Base-by-base conservation (phyloP, 2,329 filamentous ascomycete genomes). In the Fulvia fulva region DNA sequence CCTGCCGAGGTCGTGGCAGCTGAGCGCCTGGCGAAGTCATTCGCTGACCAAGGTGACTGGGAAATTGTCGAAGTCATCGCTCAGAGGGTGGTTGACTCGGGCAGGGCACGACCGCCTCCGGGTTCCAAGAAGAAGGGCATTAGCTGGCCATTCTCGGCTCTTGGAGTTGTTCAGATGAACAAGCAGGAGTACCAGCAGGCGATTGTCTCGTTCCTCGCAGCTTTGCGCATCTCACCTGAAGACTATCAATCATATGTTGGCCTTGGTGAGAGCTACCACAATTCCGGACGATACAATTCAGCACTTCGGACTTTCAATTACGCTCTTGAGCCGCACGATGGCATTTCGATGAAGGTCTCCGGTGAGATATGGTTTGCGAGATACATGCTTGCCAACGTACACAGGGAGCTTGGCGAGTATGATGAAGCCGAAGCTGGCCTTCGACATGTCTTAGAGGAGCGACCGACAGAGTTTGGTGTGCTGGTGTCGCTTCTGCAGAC, bases 241-340 rank as follows among this genome's bases (percentile, higher is more conserved):
- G 91, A 97, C 73, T 97, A 97, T 69, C 89, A 99, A 75, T 96
- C 90, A 0, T 99, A 93, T 85, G 89, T 99, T 23, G 94, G 94
- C 0, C 81, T 99, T 1, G 94, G 93, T n/a, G 94, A 99, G 76
- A 96, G 91, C 70, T 99, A 99, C 70, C 89, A 97, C 71, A 94
- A 90, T 66, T 96, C 92, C 16, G 93, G 94, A 9, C 83, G 93
- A 62, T 95, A 95, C 69, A 89, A 97, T 59, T 93, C 94, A n/a
- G 93, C 94, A 0, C 90, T 89, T 3, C 93, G 94, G 70, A 91
- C 94, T 0, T 94, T 97, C 65, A 80, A 89, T 32, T 89, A 96
- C 69, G 94, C 93, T 0, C 87, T 93, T 70, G 83, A 83, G 55
- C 80, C 96, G 4, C 89, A 93, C 62, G 80, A 83, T 26, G 79